A percentile compares a stretch with the other conserved stretches of the same genome.
These are phyloP conservation scores for Cryomyces minteri DNA, from an alignment of 495 filamentous ascomycete genomes.

Conservation along the genomic window DNA sequence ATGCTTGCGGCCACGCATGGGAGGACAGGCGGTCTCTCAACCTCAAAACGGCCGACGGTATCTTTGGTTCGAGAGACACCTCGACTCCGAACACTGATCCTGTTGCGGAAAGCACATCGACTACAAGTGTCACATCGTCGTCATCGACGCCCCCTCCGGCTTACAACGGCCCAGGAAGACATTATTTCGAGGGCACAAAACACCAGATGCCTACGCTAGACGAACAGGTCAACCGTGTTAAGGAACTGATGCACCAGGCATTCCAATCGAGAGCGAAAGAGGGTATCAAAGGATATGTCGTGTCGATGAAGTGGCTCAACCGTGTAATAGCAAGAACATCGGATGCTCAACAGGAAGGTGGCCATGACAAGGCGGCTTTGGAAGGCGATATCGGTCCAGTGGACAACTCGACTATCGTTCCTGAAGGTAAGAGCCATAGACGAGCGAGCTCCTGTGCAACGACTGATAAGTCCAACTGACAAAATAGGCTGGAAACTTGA, in stretches of 20 bases:
- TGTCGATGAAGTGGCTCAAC: constrained; percentile 64
- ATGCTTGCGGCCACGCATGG: no score
- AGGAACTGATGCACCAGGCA: constrained; percentile 29
- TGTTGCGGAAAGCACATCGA: background rate
- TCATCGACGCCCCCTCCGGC: constrained; percentile 1
- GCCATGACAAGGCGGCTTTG: constrained; percentile 35
- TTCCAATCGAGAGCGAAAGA: constrained; percentile 26
- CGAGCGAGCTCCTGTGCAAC: constrained; percentile 1
- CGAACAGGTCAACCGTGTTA: constrained; percentile 58
- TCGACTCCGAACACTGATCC: no score
- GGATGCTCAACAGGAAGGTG: constrained; percentile 29
- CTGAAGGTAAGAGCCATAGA: constrained; percentile 5
- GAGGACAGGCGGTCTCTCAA: no score
- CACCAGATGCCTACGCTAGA: constrained; percentile 40
- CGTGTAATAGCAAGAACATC: constrained; percentile 51
- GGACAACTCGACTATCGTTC: constrained; percentile 50
- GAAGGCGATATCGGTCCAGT: constrained; percentile 61
- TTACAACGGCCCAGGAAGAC: background rate
- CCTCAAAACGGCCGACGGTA: no score
- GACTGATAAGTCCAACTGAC: background rate
- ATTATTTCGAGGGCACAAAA: background rate
- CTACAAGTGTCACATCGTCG: background rate
- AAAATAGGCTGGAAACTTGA: background rate
- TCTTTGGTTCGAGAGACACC: no score
- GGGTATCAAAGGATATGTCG: constrained; percentile 54